Evolutionary conservation across 2,329 filamentous ascomycete genomes (phyloP).

Genomic region (Fusarium sp.): DNA sequence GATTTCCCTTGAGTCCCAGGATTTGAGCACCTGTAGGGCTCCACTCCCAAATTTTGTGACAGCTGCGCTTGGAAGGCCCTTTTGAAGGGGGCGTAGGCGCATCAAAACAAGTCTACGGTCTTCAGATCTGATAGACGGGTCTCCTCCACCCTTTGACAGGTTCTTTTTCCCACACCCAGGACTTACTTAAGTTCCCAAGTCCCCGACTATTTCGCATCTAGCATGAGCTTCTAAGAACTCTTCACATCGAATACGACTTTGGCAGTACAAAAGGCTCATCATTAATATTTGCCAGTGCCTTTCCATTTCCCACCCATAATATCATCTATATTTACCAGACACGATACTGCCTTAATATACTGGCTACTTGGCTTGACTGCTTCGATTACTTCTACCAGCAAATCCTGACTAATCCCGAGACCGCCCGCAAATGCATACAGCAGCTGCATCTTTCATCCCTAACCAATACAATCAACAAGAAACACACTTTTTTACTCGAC

Average conservation of each 20-base stretch:
- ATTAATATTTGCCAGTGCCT: conserved; percentile 19
- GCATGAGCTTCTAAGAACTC: conserved; percentile 31
- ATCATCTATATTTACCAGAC: conserved; percentile 8
- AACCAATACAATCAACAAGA: conserved; percentile 37
- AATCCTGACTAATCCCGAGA: conserved; percentile 26
- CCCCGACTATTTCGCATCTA: conserved; percentile 37
- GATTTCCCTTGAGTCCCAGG: conserved; percentile 40
- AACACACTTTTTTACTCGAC: conserved; percentile 52
- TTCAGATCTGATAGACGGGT: conserved; percentile 45
- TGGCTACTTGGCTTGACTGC: conserved; percentile 6
- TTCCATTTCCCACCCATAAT: conserved; percentile 9
- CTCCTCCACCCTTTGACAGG: conserved; percentile 43
- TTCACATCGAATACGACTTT: conserved; percentile 28
- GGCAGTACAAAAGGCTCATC: conserved; percentile 17
- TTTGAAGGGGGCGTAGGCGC: conserved; percentile 36
- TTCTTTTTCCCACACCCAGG: conserved; percentile 40
- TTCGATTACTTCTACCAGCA: conserved; percentile 13
- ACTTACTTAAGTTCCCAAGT: conserved; percentile 46
- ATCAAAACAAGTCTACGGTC: conserved; percentile 37
- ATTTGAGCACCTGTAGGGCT: conserved; percentile 33
- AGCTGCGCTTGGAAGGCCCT: conserved; percentile 38
- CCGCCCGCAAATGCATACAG: conserved; percentile 37
- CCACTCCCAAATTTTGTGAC: conserved; percentile 43
- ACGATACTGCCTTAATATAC: conserved; percentile 22
- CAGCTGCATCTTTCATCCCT: conserved; percentile 46